These are phyloP conservation scores for Neofusicoccum kwambonambiense DNA, from an alignment of 2,329 filamentous ascomycete species.

Conservation along the genomic window DNA sequence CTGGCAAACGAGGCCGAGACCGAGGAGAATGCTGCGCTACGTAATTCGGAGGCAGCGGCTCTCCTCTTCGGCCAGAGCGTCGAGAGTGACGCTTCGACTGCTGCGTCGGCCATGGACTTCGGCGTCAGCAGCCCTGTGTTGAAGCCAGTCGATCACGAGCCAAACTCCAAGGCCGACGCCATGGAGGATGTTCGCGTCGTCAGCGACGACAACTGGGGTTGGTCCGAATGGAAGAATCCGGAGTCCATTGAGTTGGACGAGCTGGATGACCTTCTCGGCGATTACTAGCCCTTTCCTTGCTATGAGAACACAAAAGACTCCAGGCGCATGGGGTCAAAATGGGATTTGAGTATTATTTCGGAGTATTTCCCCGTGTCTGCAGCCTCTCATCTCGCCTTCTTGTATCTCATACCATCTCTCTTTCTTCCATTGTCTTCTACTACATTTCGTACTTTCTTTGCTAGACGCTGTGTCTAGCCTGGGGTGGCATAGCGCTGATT, in stretches of 20 bases:
- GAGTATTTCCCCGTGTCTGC: not conserved
- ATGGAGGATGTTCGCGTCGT: slow-evolving; percentile 34
- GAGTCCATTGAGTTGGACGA: slow-evolving; percentile 92
- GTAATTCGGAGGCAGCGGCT: slow-evolving; percentile 50
- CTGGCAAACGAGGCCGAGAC: slow-evolving; percentile 42
- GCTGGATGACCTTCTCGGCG: slow-evolving; percentile 81
- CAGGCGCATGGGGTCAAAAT: slow-evolving; percentile 13
- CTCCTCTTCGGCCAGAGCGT: slow-evolving; percentile 48
- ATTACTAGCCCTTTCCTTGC: slow-evolving; percentile 50
- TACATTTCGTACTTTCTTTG: slow-evolving; percentile 6
- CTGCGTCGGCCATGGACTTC: slow-evolving; percentile 21
- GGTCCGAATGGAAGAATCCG: slow-evolving; percentile 62
- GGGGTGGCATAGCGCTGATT: slow-evolving; percentile 12
- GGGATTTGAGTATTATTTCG: not conserved
- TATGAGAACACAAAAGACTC: not conserved
- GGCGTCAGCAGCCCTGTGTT: slow-evolving; percentile 46
- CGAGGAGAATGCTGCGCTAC: slow-evolving; percentile 49
- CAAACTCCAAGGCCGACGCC: slow-evolving; percentile 22
- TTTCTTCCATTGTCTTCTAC: not conserved
- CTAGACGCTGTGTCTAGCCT: not conserved
- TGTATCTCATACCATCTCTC: slow-evolving; percentile 8
- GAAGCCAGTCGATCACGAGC: slow-evolving; percentile 38
- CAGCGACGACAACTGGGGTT: slow-evolving; percentile 30
- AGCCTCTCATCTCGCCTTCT: slow-evolving; percentile 14
- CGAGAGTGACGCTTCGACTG: slow-evolving; percentile 5